phyloP scores from a whole-genome alignment of 345 rosid species.

The Isatis tinctoria region DNA sequence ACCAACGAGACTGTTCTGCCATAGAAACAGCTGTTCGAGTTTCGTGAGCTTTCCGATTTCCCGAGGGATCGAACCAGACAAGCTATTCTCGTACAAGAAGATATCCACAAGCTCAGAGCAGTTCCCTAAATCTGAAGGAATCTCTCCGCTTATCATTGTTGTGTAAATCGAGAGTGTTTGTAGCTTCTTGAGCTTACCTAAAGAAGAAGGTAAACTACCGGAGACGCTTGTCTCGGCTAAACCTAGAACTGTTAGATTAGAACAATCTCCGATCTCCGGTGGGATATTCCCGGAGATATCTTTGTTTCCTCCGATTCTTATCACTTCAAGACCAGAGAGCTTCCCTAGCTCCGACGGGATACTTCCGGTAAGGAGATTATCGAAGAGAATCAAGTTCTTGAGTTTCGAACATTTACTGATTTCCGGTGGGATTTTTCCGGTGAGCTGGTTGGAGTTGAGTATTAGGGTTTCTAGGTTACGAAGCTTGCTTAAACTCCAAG shows the following conservation, averaged over 20 bases:
- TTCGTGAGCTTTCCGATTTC: conserved; percentile 67
- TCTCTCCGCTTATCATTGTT: conserved; percentile 77
- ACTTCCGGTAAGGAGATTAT: conserved; percentile 60
- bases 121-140: conserved; percentile 77
- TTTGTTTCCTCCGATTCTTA: conserved; percentile 84
- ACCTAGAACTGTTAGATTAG: conserved; percentile 71
- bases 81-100: conserved; percentile 74
- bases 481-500: conserved; percentile 55
- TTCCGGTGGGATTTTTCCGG: conserved; percentile 76
- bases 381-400: conserved; percentile 51
- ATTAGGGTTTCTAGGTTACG: conserved; percentile 48
- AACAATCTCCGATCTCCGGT: conserved; percentile 66
- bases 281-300: conserved; percentile 73
- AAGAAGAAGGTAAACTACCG: conserved; percentile 63
- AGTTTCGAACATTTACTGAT: conserved; percentile 47
- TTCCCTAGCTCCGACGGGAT: conserved; percentile 74
- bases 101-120: conserved; percentile 79
- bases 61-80: conserved; percentile 74
- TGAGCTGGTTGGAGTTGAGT: conserved; percentile 71
- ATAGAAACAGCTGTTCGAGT: conserved; percentile 64
- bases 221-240: conserved; percentile 73
- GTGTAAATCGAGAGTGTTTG: conserved; percentile 69
- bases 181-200: conserved; percentile 69
- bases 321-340: conserved; percentile 52
- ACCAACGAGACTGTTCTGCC: conserved; percentile 82